Conservation (phyloP, 2,329 filamentous ascomycete species). For the Hypomyces rosellus region DNA sequence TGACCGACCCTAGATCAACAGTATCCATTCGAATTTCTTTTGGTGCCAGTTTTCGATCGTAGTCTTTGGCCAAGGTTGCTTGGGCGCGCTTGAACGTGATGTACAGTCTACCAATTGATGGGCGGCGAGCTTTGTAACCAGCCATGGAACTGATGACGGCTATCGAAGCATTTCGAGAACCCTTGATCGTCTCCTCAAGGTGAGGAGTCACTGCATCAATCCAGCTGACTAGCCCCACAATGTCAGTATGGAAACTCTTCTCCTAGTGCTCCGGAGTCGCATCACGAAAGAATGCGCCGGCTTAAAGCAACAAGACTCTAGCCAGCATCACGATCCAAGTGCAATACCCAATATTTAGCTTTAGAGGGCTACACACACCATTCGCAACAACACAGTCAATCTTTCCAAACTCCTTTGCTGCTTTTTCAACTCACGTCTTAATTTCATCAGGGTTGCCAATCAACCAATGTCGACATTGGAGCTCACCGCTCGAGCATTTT, state of each 20-base stretch:
- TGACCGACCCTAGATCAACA: constrained; percentile 16
- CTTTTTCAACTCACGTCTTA: constrained; percentile 13
- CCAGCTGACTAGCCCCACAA: constrained; percentile 18
- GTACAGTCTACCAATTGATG: constrained; percentile 15
- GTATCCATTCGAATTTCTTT: constrained; percentile 20
- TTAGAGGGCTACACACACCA: constrained; percentile 8
- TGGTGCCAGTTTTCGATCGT: constrained; percentile 14
- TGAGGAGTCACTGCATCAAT: constrained; percentile 16
- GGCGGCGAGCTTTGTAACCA: constrained; percentile 16
- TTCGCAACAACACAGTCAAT: constrained; percentile 21
- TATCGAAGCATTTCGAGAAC: constrained; percentile 17
- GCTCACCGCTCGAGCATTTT: constrained; percentile 15
- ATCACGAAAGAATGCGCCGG: constrained; percentile 11
- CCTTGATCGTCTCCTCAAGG: constrained; percentile 12
- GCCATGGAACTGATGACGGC: constrained; percentile 21
- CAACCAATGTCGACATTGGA: constrained; percentile 20
- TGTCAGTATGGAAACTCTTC: constrained; percentile 20
- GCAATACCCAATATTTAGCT: no score
- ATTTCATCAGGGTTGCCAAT: constrained; percentile 9
- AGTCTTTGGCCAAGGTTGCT: constrained; percentile 19
- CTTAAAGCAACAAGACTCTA: constrained; percentile 1
- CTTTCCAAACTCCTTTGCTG: constrained; percentile 16
- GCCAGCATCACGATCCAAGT: no score
- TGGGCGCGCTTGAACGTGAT: constrained; percentile 19
- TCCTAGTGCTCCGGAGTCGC: constrained; percentile 15